These are phyloP conservation scores for Domatiomyces catenatus DNA, from an alignment of 2,329 filamentous ascomycete species.

Conservation along the genomic window DNA sequence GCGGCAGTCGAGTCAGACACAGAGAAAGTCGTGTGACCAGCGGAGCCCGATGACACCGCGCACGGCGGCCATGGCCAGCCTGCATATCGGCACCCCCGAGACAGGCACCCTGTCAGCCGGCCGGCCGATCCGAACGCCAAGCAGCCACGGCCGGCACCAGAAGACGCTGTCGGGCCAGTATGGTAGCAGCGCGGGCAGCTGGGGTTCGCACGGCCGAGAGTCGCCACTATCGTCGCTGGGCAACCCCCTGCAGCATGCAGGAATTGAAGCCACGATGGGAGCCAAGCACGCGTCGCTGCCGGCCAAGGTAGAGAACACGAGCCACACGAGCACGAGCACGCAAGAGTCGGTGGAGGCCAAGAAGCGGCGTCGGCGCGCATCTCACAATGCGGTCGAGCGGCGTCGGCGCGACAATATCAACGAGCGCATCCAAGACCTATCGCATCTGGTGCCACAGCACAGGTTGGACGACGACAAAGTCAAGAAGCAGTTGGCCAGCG, in stretches of 20 bases:
- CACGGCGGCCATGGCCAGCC: constrained; percentile 57
- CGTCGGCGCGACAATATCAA: constrained; percentile 96
- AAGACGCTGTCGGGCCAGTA: constrained; percentile 80
- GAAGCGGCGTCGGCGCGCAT: constrained; percentile 76
- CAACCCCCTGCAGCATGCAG: constrained; percentile 41
- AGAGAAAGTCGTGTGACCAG: constrained; percentile 57
- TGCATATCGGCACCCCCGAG: constrained; percentile 58
- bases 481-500: constrained; percentile 84
- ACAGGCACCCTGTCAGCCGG: constrained; percentile 52
- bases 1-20: constrained; percentile 49
- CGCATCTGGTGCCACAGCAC: constrained; percentile 79
- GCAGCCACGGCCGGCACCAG: constrained; percentile 49
- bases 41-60: constrained; percentile 76
- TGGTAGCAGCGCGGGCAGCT: constrained; percentile 72
- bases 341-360: constrained; percentile 85
- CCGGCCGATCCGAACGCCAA: constrained; percentile 59
- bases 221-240: constrained; percentile 74
- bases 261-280: constrained; percentile 79
- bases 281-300: constrained; percentile 81
- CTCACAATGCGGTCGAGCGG: constrained; percentile 91
- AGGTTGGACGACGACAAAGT: constrained; percentile 94
- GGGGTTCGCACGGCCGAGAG: constrained; percentile 63
- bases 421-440: constrained; percentile 91
- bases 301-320: constrained; percentile 53
- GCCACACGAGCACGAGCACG: constrained; percentile 25